Base-by-base conservation (phyloP, 2,329 filamentous ascomycete genomes). In the Stemphylium vesicarium region DNA sequence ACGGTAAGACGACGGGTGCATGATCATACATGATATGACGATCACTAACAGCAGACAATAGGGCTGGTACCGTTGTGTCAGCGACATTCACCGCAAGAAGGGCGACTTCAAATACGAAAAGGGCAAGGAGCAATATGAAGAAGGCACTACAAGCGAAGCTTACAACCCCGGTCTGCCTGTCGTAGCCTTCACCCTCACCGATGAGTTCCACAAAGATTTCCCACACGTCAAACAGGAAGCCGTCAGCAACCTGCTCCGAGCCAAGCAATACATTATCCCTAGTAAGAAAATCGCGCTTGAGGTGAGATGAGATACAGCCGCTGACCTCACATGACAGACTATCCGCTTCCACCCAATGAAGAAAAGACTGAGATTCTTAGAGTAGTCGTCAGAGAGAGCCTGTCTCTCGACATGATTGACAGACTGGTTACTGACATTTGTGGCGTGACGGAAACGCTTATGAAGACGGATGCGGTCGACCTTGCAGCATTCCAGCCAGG, bases 201-300 rank as follows among this genome's bases (percentile, higher is more conserved):
- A 88, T 59, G 78, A 82, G 8, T 89, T 68, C 60, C 82, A 82
- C 68, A 78, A 80, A 54, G 74, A 85, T 38, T 88, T 81, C 70
- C 83, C 85, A 0, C 83, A 87, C 61, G 78, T 89, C 56, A 85
- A 86, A 73, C 88, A 90, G 72, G 85, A 84, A 51, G 81, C 81
- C 5, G 79, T 90, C 12, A 85, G 83, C 48, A 84, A 87, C 15
- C 74, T 90, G 36, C 74, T 89, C 50, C 80, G 87, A 12, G 84
- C 84, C 4, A 86, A 86, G 67, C 85, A 89, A 73, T 90, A 88
- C 77, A 89, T 90, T 56, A 86, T 90, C 53, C 87, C 87, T 18
- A 89, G 80, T 82, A 74, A 68, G 78, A 70, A 10, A 18, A 18
- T 22, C 6, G 12, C 6, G 3, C 8, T 13, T 4, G 15, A 32